Percentiles rank a stretch among this genome's conserved stretches.
phyloP scores from a whole-genome alignment of 2,329 filamentous ascomycete species.

The Sporothrix curviconia region DNA sequence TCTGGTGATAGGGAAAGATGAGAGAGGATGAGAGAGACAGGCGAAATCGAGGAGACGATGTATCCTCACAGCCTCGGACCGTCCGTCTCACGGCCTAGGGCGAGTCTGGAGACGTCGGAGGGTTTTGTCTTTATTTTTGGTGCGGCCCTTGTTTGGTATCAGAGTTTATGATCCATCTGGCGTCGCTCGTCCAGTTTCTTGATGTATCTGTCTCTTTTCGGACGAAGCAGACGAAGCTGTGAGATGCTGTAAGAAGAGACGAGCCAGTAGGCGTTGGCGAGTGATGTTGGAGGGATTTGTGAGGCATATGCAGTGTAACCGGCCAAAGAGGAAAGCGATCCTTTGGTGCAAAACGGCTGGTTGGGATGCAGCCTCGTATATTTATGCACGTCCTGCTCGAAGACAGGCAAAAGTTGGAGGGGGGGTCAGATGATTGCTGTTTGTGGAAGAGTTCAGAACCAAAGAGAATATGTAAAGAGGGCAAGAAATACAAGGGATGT shows the following conservation, averaged over 20 bases:
- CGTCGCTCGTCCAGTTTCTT: background rate
- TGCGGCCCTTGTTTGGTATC: background rate
- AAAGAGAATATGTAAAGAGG: background rate
- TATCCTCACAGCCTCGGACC: background rate
- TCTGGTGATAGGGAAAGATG: background rate
- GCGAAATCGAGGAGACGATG: background rate
- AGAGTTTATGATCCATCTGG: background rate
- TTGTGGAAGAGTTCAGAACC: background rate
- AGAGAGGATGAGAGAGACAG: background rate
- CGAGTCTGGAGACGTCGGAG: background rate
- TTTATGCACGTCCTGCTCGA: conserved; percentile 2
- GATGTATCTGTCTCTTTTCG: background rate
- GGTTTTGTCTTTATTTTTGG: background rate
- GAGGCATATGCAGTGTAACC: conserved; percentile 11
- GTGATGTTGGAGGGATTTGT: background rate
- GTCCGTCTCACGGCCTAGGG: conserved; percentile 2
- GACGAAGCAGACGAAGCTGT: conserved; percentile 3
- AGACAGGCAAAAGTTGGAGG: background rate
- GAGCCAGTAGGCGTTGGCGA: background rate
- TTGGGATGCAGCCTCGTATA: conserved; percentile 14
- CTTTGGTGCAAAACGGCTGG: conserved; percentile 5
- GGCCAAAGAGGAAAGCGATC: conserved; percentile 9
- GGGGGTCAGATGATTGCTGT: background rate
- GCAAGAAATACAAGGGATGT: background rate
- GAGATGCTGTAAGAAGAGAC: background rate